These are phyloP conservation scores for Termitomyces sp. DNA, from an alignment of 768 basidiomycete species.

Conservation along the genomic window DNA sequence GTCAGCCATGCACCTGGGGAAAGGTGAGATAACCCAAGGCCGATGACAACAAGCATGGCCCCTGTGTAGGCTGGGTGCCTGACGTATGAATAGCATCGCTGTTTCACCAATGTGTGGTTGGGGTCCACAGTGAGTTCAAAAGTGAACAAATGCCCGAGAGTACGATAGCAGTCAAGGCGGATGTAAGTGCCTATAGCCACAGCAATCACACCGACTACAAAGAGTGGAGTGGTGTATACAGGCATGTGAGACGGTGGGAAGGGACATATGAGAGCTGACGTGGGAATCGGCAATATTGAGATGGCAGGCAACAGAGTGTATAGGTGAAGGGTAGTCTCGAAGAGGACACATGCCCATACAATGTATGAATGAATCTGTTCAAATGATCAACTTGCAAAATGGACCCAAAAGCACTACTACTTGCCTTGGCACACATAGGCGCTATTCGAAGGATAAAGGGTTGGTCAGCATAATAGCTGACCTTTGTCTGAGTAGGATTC, in stretches of 20 bases:
- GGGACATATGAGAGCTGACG: constrained; percentile 24
- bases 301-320: constrained; percentile 9
- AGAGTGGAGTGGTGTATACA: constrained; percentile 21
- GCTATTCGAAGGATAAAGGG: constrained; percentile 39
- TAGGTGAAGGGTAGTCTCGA: constrained; percentile 14
- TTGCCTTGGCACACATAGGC: constrained; percentile 38
- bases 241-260: constrained; percentile 15
- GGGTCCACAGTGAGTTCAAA: constrained; percentile 42
- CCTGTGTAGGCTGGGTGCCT: constrained; percentile 45
- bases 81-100: constrained; percentile 36
- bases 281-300: constrained; percentile 21
- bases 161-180: constrained; percentile 36
- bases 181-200: constrained; percentile 30
- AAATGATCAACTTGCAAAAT: not conserved
- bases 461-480: constrained; percentile 38
- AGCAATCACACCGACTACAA: constrained; percentile 28
- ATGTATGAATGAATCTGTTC: constrained; percentile 14
- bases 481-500: constrained; percentile 37
- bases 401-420: not conserved
- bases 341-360: constrained; percentile 14
- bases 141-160: constrained; percentile 39
- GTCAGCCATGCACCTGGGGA: constrained; percentile 36
- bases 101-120: constrained; percentile 34
- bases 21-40: constrained; percentile 34
- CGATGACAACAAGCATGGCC: constrained; percentile 33